phyloP scores from a whole-genome alignment of 768 basidiomycete species.

The Lyophyllum semitale region DNA sequence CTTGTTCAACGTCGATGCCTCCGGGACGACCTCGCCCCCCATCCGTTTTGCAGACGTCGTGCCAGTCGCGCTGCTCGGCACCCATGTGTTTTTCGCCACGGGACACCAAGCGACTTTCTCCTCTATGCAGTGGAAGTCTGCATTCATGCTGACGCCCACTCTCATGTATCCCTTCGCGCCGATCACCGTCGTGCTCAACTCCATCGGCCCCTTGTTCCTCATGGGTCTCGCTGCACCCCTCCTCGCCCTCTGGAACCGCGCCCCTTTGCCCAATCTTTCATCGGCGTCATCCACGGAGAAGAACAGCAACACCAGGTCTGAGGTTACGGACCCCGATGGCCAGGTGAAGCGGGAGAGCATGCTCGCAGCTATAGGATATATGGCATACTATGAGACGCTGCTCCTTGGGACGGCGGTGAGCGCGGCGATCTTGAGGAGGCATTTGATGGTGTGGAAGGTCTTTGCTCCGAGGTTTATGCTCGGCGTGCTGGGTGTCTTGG shows the following conservation, averaged over 20 bases:
- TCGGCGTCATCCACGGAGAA: background rate
- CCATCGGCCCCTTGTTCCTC: slow-evolving; percentile 72
- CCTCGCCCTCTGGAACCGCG: slow-evolving; percentile 80
- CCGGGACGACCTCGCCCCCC: slow-evolving; percentile 30
- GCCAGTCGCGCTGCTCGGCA: slow-evolving; percentile 73
- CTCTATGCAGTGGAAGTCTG: slow-evolving; percentile 94
- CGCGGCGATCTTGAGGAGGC: slow-evolving; percentile 76
- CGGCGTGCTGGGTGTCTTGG: slow-evolving; percentile 63
- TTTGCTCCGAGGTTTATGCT: slow-evolving; percentile 95
- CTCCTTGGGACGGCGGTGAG: slow-evolving; percentile 71
- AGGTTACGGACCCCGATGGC: slow-evolving; percentile 24
- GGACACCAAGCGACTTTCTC: slow-evolving; percentile 91
- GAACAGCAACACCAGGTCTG: background rate
- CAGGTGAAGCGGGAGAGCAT: slow-evolving; percentile 41
- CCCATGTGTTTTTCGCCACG: slow-evolving; percentile 81
- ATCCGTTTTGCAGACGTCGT: slow-evolving; percentile 68
- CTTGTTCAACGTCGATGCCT: slow-evolving; percentile 34
- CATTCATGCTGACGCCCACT: slow-evolving; percentile 76
- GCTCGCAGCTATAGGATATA: slow-evolving; percentile 62
- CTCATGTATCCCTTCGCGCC: slow-evolving; percentile 76
- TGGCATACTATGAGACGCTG: slow-evolving; percentile 67
- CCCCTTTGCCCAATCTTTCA: slow-evolving; percentile 46
- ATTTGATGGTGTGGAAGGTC: slow-evolving; percentile 99
- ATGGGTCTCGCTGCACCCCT: slow-evolving; percentile 68
- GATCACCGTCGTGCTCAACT: slow-evolving; percentile 74